A percentile compares a stretch with the other conserved stretches of the same genome.
These are phyloP conservation scores for Hexamita inflata DNA, from an alignment of 208 protist species.

Conservation along the genomic window DNA sequence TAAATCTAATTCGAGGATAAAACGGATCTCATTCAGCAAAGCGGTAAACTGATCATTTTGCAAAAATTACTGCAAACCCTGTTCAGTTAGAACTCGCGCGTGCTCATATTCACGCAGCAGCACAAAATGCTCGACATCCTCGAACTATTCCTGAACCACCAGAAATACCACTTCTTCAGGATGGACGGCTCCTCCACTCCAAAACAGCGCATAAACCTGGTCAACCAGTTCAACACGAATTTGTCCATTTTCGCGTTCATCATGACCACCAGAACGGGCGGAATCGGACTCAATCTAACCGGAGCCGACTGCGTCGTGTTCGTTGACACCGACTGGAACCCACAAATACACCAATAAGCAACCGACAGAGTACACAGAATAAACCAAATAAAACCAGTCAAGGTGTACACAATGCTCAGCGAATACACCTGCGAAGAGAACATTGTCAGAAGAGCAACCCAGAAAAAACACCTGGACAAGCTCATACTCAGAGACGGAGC, in stretches of 20 bases:
- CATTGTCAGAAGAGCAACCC: slow-evolving; percentile 60
- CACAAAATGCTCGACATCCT: slow-evolving; percentile 84
- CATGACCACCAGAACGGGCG: slow-evolving; percentile 80
- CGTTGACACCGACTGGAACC: slow-evolving; percentile 97
- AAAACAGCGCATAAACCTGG: slow-evolving; percentile 30
- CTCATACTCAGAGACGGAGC: background rate
- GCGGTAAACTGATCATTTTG: slow-evolving; percentile 50
- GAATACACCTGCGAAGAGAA: slow-evolving; percentile 60
- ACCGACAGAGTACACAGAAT: slow-evolving; percentile 64
- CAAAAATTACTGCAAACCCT: slow-evolving; percentile 55
- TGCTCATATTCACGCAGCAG: slow-evolving; percentile 96
- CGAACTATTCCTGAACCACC: slow-evolving; percentile 71
- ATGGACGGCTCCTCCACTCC: slow-evolving; percentile 37
- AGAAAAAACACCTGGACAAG: slow-evolving; percentile 11
- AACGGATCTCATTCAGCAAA: slow-evolving; percentile 45
- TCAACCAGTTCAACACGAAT: slow-evolving; percentile 52
- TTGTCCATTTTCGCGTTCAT: slow-evolving; percentile 79
- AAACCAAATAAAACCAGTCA: slow-evolving; percentile 52
- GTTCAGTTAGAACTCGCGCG: slow-evolving; percentile 57
- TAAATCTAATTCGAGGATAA: no score
- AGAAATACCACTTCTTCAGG: slow-evolving; percentile 51
- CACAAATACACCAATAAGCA: slow-evolving; percentile 59
- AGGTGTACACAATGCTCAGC: slow-evolving; percentile 64
- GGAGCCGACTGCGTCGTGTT: slow-evolving; percentile 96
- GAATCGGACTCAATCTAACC: slow-evolving; percentile 90